These are phyloP conservation scores for Lyophyllum atratum DNA, from an alignment of 768 basidiomycete species.

Conservation along the genomic window DNA sequence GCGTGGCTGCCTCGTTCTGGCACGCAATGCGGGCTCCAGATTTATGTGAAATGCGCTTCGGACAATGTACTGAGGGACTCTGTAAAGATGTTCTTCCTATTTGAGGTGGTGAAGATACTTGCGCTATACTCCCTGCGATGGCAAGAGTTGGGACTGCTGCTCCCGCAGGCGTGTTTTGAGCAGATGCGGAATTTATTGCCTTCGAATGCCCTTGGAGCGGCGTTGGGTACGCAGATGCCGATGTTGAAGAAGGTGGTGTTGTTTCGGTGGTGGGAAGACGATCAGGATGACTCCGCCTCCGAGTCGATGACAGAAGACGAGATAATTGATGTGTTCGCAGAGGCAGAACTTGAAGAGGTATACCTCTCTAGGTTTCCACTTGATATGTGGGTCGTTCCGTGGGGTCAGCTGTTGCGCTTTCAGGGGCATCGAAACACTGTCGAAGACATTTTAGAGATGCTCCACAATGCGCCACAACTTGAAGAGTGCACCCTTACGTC, in stretches of 20 bases:
- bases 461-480: neutral
- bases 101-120: neutral
- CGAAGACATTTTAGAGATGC: neutral
- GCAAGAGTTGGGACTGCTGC: neutral
- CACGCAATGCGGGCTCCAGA: neutral
- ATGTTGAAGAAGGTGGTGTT: neutral
- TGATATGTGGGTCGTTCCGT: neutral
- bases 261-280: no score
- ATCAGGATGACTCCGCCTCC: neutral
- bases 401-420: neutral
- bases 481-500: neutral
- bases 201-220: neutral
- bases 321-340: neutral
- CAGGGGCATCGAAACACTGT: neutral
- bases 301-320: neutral
- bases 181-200: neutral
- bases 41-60: neutral
- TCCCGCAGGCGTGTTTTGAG: neutral
- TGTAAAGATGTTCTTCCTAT: neutral
- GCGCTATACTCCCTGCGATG: neutral
- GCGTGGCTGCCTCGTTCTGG: neutral
- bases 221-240: neutral
- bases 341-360: neutral
- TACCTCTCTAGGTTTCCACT: neutral
- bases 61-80: neutral